Evolutionary conservation across 1,284 basidiomycete species (phyloP).

Genomic region (Macrocystidia cucumis): DNA sequence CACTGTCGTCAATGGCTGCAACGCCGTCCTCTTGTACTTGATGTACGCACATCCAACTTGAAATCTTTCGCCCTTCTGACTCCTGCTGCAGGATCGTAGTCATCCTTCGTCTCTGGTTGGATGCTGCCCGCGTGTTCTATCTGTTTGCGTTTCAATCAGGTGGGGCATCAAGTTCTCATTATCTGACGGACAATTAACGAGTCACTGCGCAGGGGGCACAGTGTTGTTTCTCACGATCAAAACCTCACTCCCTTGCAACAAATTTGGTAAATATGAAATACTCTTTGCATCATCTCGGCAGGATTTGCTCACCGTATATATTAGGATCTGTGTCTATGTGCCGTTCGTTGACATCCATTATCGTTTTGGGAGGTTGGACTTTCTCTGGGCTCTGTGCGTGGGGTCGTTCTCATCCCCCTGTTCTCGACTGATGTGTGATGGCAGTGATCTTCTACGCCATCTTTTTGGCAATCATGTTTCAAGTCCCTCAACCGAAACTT

Average conservation of each 20-base stretch:
- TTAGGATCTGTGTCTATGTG: conserved; percentile 26
- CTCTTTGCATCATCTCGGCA: background rate
- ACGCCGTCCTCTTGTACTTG: conserved; percentile 35
- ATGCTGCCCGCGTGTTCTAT: conserved; percentile 29
- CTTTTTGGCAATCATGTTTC: conserved; percentile 20
- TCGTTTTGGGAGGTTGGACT: conserved; percentile 29
- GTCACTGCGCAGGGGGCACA: conserved; percentile 18
- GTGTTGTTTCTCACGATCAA: conserved; percentile 25
- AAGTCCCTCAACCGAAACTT: conserved; percentile 15
- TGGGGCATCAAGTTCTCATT: conserved; percentile 12
- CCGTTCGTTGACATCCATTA: conserved; percentile 21
- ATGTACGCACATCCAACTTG: conserved; percentile 26
- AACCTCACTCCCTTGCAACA: conserved; percentile 29
- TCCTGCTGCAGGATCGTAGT: conserved; percentile 34
- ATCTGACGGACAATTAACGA: background rate
- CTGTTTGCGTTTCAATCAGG: conserved; percentile 31
- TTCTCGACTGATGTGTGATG: background rate
- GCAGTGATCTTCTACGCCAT: conserved; percentile 21
- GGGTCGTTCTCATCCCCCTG: background rate
- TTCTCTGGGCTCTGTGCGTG: conserved; percentile 28
- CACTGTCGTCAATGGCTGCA: conserved; percentile 26
- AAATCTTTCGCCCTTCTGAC: conserved; percentile 3
- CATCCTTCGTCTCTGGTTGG: conserved; percentile 33
- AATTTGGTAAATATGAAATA: conserved; percentile 24
- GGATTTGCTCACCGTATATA: conserved; percentile 4